A percentile compares a stretch with the other conserved stretches of the same genome.
phyloP scores from a whole-genome alignment of 371 early-diverging fungal genomes.

The Mortierella polycephala region DNA sequence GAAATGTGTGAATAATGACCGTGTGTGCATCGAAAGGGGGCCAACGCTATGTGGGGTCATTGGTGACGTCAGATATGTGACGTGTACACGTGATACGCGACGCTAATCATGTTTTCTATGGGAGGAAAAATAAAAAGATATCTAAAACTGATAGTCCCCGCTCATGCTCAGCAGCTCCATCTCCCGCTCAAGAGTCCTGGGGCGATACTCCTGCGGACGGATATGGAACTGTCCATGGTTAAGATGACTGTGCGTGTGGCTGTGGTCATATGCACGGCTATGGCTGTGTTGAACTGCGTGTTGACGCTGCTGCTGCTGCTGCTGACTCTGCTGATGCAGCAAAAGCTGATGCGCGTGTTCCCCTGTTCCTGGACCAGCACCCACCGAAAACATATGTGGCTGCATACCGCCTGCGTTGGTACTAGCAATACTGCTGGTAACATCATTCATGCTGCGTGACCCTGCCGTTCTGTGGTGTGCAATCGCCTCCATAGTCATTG shows the following conservation, averaged over 20 bases:
- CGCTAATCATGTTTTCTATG: background rate
- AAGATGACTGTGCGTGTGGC: no score
- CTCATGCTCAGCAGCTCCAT: conserved; percentile 51
- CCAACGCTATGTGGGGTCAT: no score
- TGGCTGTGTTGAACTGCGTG: background rate
- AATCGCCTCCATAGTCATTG: no score
- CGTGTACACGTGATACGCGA: background rate
- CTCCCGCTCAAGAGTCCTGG: conserved; percentile 38
- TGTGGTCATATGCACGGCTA: no score
- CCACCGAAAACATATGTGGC: background rate
- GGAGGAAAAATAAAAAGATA: background rate
- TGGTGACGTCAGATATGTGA: background rate
- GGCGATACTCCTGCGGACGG: conserved; percentile 18
- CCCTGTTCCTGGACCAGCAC: background rate
- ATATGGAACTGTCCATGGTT: no score
- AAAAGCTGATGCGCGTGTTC: no score
- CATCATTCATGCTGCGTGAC: no score
- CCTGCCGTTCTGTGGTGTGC: no score
- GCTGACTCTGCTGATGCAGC: background rate
- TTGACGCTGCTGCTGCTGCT: background rate
- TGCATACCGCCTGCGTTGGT: no score
- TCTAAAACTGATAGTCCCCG: conserved; percentile 42
- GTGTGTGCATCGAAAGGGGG: no score
- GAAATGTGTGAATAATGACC: no score
- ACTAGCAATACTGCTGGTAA: no score